Percentiles rank a stretch among this genome's conserved stretches.
phyloP scores from a whole-genome alignment of 768 basidiomycete species.

The Leccinum sublutescens region DNA sequence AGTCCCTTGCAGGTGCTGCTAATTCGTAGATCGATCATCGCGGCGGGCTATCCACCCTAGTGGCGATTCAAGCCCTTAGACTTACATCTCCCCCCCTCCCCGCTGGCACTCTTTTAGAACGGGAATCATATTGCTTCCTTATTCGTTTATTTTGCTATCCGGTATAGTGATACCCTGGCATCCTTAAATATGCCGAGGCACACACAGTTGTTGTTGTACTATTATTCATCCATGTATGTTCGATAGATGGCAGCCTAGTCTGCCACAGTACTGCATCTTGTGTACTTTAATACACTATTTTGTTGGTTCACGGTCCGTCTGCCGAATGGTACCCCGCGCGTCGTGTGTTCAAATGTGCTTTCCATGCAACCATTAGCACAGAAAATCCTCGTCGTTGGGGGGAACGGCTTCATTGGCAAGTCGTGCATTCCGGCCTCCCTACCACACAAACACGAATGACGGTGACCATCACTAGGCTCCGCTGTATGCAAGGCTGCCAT shows the following conservation, averaged over 20 bases:
- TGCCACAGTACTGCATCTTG: background rate
- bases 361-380: constrained; percentile 36
- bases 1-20: constrained; percentile 28
- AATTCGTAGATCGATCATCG: background rate
- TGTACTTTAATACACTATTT: constrained; percentile 2
- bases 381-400: constrained; percentile 92
- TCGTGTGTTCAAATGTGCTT: background rate
- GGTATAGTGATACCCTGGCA: constrained; percentile 12
- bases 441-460: background rate
- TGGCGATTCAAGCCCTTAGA: constrained; percentile 32
- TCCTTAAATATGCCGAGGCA: constrained; percentile 7
- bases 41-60: constrained; percentile 40
- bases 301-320: background rate
- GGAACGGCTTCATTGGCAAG: constrained; percentile 94
- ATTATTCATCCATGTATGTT: background rate
- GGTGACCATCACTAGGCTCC: constrained; percentile 58
- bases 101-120: constrained; percentile 1
- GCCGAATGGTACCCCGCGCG: background rate
- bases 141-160: constrained; percentile 16
- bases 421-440: background rate
- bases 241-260: background rate
- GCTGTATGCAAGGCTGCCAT: constrained; percentile 90
- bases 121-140: background rate
- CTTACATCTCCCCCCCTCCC: background rate
- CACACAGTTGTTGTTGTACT: constrained; percentile 2